phyloP scores from a whole-genome alignment of 345 rosid genomes.

The Turnera subulata region DNA sequence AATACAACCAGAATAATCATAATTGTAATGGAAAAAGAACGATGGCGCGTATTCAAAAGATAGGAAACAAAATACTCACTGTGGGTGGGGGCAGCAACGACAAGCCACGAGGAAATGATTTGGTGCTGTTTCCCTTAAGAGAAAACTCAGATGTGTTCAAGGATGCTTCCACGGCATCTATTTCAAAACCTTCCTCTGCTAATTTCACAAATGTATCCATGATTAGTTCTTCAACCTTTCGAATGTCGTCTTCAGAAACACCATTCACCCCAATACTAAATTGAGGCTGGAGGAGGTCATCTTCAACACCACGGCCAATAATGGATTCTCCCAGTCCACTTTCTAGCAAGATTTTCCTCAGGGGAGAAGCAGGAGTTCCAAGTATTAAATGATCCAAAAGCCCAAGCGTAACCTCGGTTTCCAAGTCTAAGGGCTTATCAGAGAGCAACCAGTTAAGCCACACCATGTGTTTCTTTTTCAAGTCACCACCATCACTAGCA shows the following conservation, averaged over 20 bases:
- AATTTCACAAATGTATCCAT: slow-evolving; percentile 64
- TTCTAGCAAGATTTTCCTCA: slow-evolving; percentile 85
- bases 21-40: no score
- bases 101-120: slow-evolving; percentile 97
- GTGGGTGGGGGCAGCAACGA: no score
- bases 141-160: slow-evolving; percentile 98
- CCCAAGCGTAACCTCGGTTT: slow-evolving; percentile 85
- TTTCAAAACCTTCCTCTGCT: slow-evolving; percentile 87
- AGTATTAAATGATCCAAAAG: slow-evolving; percentile 91
- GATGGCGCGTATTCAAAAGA: no score
- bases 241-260: slow-evolving; percentile 69
- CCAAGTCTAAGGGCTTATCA: slow-evolving; percentile 78
- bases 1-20: no score
- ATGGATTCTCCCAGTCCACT: slow-evolving; percentile 96
- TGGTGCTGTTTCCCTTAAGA: slow-evolving; percentile 91
- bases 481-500: slow-evolving; percentile 72
- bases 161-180: slow-evolving; percentile 91
- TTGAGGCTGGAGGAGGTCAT: slow-evolving; percentile 94
- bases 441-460: slow-evolving; percentile 90
- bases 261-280: slow-evolving; percentile 91
- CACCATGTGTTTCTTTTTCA: slow-evolving; percentile 88
- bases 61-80: no score
- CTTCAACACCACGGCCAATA: slow-evolving; percentile 83
- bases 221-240: slow-evolving; percentile 72
- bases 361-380: slow-evolving; percentile 96